Evolutionary conservation across 345 rosid species (phyloP).

Genomic region (Toxicodendron radicans): DNA sequence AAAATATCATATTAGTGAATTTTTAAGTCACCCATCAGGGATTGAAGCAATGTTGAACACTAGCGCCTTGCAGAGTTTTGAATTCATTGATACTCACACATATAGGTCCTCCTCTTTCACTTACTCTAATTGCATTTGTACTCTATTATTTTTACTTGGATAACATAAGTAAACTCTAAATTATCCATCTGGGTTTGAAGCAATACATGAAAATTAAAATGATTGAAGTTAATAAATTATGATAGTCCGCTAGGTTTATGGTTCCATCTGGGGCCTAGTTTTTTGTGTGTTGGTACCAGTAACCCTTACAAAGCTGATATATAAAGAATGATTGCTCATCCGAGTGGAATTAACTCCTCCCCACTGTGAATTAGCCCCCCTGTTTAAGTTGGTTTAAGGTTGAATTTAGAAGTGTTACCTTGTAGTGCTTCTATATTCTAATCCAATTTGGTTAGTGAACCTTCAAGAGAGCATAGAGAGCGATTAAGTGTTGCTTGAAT

Average conservation of each 20-base stretch:
- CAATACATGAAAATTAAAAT: neutral
- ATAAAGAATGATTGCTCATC: no score
- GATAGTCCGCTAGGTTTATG: neutral
- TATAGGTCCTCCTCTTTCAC: constrained; percentile 52
- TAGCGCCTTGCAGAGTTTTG: constrained; percentile 56
- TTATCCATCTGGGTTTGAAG: neutral
- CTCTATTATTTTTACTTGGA: neutral
- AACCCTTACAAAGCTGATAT: no score
- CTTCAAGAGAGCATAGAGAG: neutral
- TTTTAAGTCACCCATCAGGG: constrained; percentile 69
- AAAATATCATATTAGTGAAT: constrained; percentile 52
- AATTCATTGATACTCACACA: constrained; percentile 47
- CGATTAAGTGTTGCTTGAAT: neutral
- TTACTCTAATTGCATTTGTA: neutral
- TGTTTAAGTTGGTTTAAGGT: no score
- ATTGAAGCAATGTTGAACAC: constrained; percentile 68
- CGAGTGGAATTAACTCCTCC: no score
- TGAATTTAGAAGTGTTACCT: no score
- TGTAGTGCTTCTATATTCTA: neutral
- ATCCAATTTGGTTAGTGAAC: neutral
- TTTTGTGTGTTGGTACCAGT: neutral
- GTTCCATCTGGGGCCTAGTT: neutral
- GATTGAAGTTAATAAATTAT: neutral
- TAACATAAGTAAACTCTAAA: neutral
- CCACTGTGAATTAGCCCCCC: no score